Conservation (phyloP, 148 eudicot species). For the Talinum fruticosum region DNA sequence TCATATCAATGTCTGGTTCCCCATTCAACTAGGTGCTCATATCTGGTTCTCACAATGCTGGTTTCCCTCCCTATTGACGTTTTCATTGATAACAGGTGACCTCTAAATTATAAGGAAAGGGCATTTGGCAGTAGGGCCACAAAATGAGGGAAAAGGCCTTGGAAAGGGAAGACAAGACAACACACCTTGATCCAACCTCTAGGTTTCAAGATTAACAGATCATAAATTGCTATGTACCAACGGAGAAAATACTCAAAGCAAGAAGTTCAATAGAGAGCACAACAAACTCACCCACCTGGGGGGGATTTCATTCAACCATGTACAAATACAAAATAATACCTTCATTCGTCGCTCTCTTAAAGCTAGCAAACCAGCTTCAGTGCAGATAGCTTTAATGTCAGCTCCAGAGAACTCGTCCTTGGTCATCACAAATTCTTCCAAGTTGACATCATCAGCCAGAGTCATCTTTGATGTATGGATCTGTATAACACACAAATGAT, state of each 20-base stretch:
- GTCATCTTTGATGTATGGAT: constrained; percentile 90
- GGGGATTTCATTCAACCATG: background rate
- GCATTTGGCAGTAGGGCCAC: no score
- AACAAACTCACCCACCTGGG: no score
- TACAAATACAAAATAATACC: constrained; percentile 30
- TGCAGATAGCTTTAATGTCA: constrained; percentile 80
- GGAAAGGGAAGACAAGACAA: no score
- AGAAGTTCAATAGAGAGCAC: background rate
- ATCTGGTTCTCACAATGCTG: no score
- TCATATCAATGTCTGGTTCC: no score
- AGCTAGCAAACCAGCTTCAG: constrained; percentile 81
- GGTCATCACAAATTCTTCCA: constrained; percentile 83
- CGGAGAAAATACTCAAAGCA: background rate
- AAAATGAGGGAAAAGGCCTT: no score
- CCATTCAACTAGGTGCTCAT: no score
- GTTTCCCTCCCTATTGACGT: no score
- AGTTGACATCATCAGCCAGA: constrained; percentile 68
- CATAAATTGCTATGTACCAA: background rate
- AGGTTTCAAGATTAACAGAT: background rate
- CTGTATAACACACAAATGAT: constrained; percentile 15
- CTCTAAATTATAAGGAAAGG: no score
- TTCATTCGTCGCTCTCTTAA: constrained; percentile 78
- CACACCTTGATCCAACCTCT: background rate
- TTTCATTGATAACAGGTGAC: no score
- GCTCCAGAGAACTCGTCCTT: constrained; percentile 86